Evolutionary conservation across 2,329 filamentous ascomycete species (phyloP), one percentile per base, ranked within the genome.

Genomic region (Colletotrichum noveboracense): DNA sequence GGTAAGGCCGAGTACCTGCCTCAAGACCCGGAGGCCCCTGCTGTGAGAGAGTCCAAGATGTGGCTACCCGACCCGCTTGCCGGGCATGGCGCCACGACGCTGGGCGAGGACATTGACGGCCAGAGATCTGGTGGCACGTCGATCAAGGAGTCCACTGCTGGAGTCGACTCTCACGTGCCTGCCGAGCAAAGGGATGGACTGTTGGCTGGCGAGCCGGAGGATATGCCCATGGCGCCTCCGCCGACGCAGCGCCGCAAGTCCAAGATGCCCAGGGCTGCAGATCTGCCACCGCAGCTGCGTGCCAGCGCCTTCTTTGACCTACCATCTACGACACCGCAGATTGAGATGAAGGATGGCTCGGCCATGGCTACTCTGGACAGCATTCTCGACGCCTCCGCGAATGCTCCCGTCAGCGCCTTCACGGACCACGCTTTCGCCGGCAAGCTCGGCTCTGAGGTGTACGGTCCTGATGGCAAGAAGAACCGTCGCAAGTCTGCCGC

Each of bases 221-320:
- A 69, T 18, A 72, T 76, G 71, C 62, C 75, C 12, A 69, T 69
- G 34, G 65, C 75, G 30, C 75, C 70, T 21, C 71, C 75, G 28
- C 67, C 66, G 1, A 58, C 62, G 16, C 83, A 83, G 64, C 81
- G 82, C 56, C 81, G 81, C 71, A 84, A 84, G 75, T 84, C 83
- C 1, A 80, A 79, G 73, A 78, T 81, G 78, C 83, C 84, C 7
- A 73, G 43, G 14, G 55, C 34, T 2, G 58, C 67, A 2, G 75
- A 83, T 83, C 83, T 98, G 16, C 96, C 96, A 4, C 92, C 96
- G 0, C 95, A 98, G 79, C 89, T 98, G 43, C 92, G 96, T 76
- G 97, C 97, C n/a, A 98, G 93, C 80, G 92, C 94, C 32, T 98
- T 95, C 85, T 98, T 98, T 80, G 96, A 98, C 74, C 80, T 91